phyloP scores from a whole-genome alignment of 1,284 basidiomycete species.

The Fomitopsis palustris region DNA sequence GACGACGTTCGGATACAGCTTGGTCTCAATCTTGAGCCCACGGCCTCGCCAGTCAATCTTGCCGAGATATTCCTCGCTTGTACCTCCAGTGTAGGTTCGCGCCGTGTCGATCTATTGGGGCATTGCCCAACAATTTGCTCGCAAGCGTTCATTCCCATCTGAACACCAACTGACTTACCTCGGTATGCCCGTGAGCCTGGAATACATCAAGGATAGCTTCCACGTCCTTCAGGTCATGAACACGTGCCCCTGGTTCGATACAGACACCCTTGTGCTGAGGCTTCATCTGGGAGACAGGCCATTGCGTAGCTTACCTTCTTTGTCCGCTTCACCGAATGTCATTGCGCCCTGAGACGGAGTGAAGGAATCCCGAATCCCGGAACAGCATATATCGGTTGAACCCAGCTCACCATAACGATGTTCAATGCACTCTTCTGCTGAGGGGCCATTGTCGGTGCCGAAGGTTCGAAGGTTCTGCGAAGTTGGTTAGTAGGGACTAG shows the following conservation, averaged over 20 bases:
- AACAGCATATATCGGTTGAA: neutral
- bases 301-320: slow-evolving; percentile 15
- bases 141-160: neutral
- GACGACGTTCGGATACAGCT: slow-evolving; percentile 19
- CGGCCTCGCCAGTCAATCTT: slow-evolving; percentile 33
- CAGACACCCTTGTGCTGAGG: neutral
- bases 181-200: slow-evolving; percentile 52
- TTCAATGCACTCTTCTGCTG: slow-evolving; percentile 36
- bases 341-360: slow-evolving; percentile 26
- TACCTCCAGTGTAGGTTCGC: slow-evolving; percentile 44
- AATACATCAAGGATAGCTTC: slow-evolving; percentile 55
- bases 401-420: slow-evolving; percentile 36
- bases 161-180: slow-evolving; percentile 27
- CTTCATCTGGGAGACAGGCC: neutral
- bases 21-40: slow-evolving; percentile 47
- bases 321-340: slow-evolving; percentile 28
- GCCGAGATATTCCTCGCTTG: slow-evolving; percentile 44
- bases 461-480: neutral
- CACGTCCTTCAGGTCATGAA: slow-evolving; percentile 48
- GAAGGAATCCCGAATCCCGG: neutral
- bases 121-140: neutral
- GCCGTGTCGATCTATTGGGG: slow-evolving; percentile 45
- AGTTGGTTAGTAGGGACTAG: neutral
- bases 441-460: neutral
- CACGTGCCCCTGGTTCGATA: slow-evolving; percentile 34